Evolutionary conservation across 1,284 basidiomycete genomes (phyloP).

Genomic region (Fomitiporia mediterranea): DNA sequence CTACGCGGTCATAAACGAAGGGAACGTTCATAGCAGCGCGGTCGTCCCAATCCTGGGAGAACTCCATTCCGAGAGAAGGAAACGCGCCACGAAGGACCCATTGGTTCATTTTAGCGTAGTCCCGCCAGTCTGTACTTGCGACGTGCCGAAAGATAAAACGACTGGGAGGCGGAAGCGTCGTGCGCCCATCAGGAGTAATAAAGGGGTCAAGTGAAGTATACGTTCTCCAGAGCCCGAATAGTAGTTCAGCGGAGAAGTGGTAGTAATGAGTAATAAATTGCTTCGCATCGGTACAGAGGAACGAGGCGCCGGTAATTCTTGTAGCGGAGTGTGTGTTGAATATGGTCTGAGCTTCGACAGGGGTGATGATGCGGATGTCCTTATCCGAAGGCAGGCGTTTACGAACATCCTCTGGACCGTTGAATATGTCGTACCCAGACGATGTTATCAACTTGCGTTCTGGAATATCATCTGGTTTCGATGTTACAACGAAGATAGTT

Average conservation of each 20-base stretch:
- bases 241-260: conserved; percentile 84
- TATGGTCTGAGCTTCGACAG: conserved; percentile 58
- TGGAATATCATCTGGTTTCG: conserved; percentile 50
- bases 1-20: conserved; percentile 77
- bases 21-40: conserved; percentile 62
- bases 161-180: conserved; percentile 64
- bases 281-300: conserved; percentile 74
- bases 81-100: conserved; percentile 73
- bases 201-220: conserved; percentile 75
- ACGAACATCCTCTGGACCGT: conserved; percentile 34
- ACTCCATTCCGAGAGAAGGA: conserved; percentile 72
- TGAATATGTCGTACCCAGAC: conserved; percentile 41
- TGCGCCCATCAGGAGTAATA: conserved; percentile 60
- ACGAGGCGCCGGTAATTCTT: conserved; percentile 36
- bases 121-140: conserved; percentile 75
- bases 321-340: conserved; percentile 51
- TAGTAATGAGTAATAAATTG: conserved; percentile 83
- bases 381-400: conserved; percentile 64
- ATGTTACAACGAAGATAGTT: conserved; percentile 67
- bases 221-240: conserved; percentile 85
- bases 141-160: conserved; percentile 73
- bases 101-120: conserved; percentile 81
- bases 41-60: conserved; percentile 76
- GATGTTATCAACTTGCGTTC: conserved; percentile 54
- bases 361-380: conserved; percentile 72